These are phyloP conservation scores for Pyricularia pennisetigena DNA, from an alignment of 2,329 filamentous ascomycete genomes.

Conservation along the genomic window DNA sequence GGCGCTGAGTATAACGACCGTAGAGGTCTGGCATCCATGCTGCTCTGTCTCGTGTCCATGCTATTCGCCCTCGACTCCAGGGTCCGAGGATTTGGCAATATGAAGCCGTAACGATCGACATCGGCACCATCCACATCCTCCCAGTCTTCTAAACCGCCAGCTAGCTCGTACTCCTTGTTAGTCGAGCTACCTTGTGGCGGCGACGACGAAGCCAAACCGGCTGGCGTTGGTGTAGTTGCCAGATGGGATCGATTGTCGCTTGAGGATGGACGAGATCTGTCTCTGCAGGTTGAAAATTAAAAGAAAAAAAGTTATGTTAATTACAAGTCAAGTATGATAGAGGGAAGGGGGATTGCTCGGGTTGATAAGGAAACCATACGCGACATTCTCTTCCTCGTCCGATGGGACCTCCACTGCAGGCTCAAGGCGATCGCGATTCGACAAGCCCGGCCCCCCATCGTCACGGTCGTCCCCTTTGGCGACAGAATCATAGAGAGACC, in stretches of 20 bases:
- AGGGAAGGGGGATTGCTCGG: conserved; percentile 12
- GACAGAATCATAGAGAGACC: conserved; percentile 52
- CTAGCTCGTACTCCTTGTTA: conserved; percentile 34
- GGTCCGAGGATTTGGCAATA: conserved; percentile 35
- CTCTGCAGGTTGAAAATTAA: conserved; percentile 10
- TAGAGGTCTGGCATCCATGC: conserved; percentile 7
- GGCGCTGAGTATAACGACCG: conserved; percentile 20
- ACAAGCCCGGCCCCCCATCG: conserved; percentile 37
- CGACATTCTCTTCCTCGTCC: conserved; percentile 42
- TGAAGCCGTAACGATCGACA: conserved; percentile 62
- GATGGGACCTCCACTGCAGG: conserved; percentile 40
- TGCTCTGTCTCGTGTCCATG: conserved; percentile 15
- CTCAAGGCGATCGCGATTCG: conserved; percentile 34
- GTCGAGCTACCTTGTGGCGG: conserved; percentile 29
- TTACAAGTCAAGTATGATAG: conserved; percentile 6
- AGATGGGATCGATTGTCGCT: conserved; percentile 10
- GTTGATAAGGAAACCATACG: conserved; percentile 45
- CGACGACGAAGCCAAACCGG: conserved; percentile 28
- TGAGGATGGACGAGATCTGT: conserved; percentile 10
- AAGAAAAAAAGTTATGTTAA: conserved; percentile 15
- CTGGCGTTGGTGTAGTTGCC: conserved; percentile 28
- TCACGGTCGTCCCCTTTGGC: conserved; percentile 43
- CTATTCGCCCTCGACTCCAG: conserved; percentile 27
- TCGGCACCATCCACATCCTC: conserved; percentile 50
- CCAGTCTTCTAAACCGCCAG: conserved; percentile 57